These are phyloP conservation scores for Pythium diclinum DNA, from an alignment of 352 stramenopile species.

Conservation along the genomic window DNA sequence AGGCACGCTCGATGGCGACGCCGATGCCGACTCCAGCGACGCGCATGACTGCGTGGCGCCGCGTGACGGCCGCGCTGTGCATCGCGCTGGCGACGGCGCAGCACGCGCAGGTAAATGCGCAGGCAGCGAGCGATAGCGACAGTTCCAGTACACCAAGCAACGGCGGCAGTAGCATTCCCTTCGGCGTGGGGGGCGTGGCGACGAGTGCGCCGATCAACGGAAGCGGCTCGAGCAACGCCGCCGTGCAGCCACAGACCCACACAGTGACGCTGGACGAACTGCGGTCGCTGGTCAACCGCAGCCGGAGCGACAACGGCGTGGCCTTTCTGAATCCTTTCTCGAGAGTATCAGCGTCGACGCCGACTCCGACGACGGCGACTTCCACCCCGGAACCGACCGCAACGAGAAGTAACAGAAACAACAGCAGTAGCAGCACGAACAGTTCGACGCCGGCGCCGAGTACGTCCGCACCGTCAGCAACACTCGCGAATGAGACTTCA, in stretches of 20 bases:
- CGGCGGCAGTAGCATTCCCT: not conserved
- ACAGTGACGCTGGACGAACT: not conserved
- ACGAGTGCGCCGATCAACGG: not conserved
- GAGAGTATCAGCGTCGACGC: not conserved
- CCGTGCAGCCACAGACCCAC: slow-evolving; percentile 6
- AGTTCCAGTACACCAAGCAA: too few relatives aligned
- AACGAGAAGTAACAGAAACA: not conserved
- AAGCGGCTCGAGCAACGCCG: slow-evolving; percentile 1
- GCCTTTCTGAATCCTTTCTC: not conserved
- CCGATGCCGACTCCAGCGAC: not conserved
- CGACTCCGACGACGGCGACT: not conserved
- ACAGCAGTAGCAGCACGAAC: not conserved
- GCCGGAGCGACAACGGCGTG: not conserved
- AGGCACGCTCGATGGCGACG: not conserved
- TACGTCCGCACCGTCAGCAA: not conserved
- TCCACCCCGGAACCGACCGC: not conserved
- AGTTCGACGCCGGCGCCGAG: not conserved
- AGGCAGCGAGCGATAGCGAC: not conserved
- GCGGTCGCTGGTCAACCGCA: slow-evolving; percentile 1
- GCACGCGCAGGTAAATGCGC: not conserved
- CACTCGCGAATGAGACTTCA: not conserved
- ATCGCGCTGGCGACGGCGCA: not conserved
- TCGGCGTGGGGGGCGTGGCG: not conserved
- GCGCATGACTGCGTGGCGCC: not conserved
- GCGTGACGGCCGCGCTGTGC: not conserved